These are phyloP conservation scores for Choanephora cucurbitarum DNA, from an alignment of 371 early-diverging fungal species.

Conservation along the genomic window DNA sequence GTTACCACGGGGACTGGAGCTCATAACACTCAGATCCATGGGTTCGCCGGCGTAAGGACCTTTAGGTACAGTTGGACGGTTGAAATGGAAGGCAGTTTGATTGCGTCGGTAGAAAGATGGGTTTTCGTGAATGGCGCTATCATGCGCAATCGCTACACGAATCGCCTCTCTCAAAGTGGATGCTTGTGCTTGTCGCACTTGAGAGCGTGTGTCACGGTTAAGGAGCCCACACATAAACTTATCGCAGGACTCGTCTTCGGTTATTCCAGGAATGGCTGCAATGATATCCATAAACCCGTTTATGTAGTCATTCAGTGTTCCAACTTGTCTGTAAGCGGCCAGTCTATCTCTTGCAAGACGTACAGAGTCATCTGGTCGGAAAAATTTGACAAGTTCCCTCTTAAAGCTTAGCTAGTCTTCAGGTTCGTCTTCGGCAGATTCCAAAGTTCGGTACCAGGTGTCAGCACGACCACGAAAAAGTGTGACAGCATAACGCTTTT, in stretches of 20 bases:
- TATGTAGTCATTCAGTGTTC: neutral
- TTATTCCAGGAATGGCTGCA: neutral
- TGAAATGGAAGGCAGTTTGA: too few relatives aligned
- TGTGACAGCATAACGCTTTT: too few relatives aligned
- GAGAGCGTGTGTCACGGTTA: neutral
- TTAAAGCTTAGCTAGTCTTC: neutral
- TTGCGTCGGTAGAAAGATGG: too few relatives aligned
- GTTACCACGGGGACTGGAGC: too few relatives aligned
- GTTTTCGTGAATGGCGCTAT: too few relatives aligned
- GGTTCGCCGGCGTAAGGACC: too few relatives aligned
- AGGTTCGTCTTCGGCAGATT: neutral
- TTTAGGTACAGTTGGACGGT: neutral
- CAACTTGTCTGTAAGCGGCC: neutral
- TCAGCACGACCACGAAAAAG: slow-evolving; percentile 5
- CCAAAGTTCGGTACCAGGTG: neutral
- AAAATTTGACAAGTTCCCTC: neutral
- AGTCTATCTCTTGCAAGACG: neutral
- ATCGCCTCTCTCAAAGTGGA: neutral
- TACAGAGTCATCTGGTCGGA: neutral
- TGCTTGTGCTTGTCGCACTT: neutral
- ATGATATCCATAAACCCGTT: slow-evolving; percentile 1
- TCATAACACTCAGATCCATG: too few relatives aligned
- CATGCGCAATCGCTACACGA: too few relatives aligned
- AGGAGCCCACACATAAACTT: neutral
- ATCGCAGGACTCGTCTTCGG: neutral